Evolutionary conservation across 108 stramenopile species (phyloP).

Genomic region (Skeletonema marinoi): DNA sequence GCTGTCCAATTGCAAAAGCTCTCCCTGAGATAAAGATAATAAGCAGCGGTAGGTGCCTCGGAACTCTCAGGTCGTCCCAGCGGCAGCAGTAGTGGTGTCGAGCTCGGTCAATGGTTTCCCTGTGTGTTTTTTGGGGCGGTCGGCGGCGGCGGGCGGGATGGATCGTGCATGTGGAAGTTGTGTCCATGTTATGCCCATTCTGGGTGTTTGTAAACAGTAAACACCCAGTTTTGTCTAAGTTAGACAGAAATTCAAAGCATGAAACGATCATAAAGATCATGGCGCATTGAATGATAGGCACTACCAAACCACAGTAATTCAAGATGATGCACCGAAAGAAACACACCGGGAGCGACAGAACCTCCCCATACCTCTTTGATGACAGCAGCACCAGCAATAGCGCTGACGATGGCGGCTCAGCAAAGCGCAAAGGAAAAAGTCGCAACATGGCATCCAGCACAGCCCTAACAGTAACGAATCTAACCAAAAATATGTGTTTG

Average conservation of each 20-base stretch:
- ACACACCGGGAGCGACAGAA: background rate
- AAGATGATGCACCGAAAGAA: slow-evolving; percentile 50
- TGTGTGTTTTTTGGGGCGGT: too few relatives aligned
- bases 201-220: too few relatives aligned
- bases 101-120: too few relatives aligned
- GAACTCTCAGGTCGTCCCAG: background rate
- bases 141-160: too few relatives aligned
- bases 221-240: too few relatives aligned
- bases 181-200: too few relatives aligned
- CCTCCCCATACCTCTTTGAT: background rate
- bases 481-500: slow-evolving; percentile 16
- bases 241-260: too few relatives aligned
- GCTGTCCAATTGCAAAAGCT: background rate
- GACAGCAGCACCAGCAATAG: background rate
- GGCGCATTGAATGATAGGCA: too few relatives aligned
- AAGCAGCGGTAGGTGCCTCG: background rate
- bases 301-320: background rate
- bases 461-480: background rate
- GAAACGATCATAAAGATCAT: too few relatives aligned
- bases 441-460: background rate
- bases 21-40: background rate
- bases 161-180: too few relatives aligned
- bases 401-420: slow-evolving; percentile 18
- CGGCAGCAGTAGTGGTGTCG: background rate
- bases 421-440: slow-evolving; percentile 21